Base-by-base conservation (phyloP, 1,284 basidiomycete species). In the Malassezia restricta region DNA sequence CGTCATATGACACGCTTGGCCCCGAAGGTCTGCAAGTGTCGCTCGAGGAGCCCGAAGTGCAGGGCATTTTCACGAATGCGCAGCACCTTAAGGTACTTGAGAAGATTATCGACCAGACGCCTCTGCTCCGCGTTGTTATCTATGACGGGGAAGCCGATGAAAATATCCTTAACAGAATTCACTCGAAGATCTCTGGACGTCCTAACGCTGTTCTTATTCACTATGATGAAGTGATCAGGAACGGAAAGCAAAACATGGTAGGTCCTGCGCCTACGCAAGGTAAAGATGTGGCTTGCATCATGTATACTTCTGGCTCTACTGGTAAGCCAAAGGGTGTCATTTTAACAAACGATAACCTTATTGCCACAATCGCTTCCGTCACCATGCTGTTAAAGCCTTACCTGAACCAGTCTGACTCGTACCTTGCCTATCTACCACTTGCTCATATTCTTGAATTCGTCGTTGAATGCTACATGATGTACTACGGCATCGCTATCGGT, bases 1-100 rank as follows among this genome's bases (percentile, higher is more conserved):
- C 92, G 1, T 91, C 91, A 1, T 98, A 98, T 76, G 92, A 96
- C 74, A 94, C 90, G 3, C 83, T 98, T 38, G 92, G 92, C 15
- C 74, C 76, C 38, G 75, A 77, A 32, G 76, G 76, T 54, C 82
- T 98, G 12, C 77, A 83, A 6, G 90, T 96, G 74, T 92, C 92
- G 4, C 81, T 98, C 55, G 84, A 85, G 74, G 92, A 96, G 74
- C 90, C 92, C 24, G 78, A 84, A 41, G 90, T 87, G 56, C 80
- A 83, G 37, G 85, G 84, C 58, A 77, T 95, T 61, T 96, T 92
- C 76, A 94, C 91, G 61, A 95, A 98, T 67, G 85, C 85, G 28
- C 85, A 87, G 31, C 83, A 92, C 47, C 77, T 89, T 29, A 74
- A 76, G 24, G 79, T 85, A 24, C 65, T 85, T 81, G 27, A 84